These are phyloP conservation scores for Diutina mesorugosa DNA, from an alignment of 1,139 yeast species.

Conservation along the genomic window DNA sequence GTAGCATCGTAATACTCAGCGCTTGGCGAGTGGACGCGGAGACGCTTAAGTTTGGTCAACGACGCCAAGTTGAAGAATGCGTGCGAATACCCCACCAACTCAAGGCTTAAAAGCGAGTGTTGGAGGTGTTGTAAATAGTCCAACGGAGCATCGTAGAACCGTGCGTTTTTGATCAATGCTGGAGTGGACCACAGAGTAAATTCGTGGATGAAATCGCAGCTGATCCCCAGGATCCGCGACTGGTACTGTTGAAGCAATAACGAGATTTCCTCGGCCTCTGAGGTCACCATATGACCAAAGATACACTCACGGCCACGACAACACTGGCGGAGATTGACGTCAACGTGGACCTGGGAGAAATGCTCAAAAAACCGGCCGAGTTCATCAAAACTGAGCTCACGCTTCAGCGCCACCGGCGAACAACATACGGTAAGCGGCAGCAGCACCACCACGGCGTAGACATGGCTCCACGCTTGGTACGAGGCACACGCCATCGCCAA, in stretches of 20 bases:
- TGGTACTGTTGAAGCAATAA: neutral
- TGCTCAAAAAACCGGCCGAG: neutral
- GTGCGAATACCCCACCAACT: slow-evolving; percentile 1
- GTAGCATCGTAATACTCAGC: neutral
- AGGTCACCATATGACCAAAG: neutral
- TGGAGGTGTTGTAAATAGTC: neutral
- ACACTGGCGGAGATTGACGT: neutral
- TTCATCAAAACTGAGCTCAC: neutral
- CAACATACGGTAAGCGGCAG: neutral
- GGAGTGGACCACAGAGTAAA: neutral
- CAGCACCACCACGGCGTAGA: neutral
- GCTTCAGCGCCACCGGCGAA: neutral
- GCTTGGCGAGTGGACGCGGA: neutral
- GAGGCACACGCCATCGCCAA: neutral
- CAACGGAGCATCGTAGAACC: neutral
- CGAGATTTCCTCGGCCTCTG: neutral
- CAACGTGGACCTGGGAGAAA: neutral
- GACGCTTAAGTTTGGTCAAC: neutral
- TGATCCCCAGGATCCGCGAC: neutral
- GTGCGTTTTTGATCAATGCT: neutral
- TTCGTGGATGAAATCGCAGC: neutral
- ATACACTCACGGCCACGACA: neutral
- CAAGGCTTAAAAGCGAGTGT: neutral
- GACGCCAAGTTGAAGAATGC: neutral
- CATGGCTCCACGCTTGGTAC: neutral